Base-by-base conservation (phyloP, 805 yeast genomes). In the Wickerhamiella shivajii region DNA sequence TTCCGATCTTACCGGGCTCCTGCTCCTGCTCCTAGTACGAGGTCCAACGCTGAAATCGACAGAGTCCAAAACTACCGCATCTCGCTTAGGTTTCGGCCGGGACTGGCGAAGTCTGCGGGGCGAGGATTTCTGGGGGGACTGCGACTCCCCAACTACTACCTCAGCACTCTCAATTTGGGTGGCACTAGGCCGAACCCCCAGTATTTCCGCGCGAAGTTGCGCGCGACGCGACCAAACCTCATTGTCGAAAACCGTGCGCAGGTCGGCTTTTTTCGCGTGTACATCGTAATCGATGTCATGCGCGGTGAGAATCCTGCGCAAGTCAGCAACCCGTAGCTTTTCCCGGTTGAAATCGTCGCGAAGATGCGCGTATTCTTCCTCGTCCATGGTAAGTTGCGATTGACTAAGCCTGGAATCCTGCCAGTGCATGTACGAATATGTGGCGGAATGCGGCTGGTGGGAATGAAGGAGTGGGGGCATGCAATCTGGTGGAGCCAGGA, bases 181-280 rank as follows among this genome's bases (percentile, higher is more conserved):
- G 13, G 18, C 27, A 14, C 29, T 31, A 25, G 34, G 34, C n/a
- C 13, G 10, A n/a, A 30, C 27, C 17, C 12, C 16, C 10, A 7
- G 15, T 5, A 6, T 3, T n/a, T 16, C 26, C 13, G 11, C n/a
- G 25, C 24, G 9, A 6, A 31, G 29, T 29, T 12, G n/a, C 10
- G 6, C 10, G n/a, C 34, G 34, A 5, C 21, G 17, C 15, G 13
- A 11, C n/a, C 7, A 15, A 19, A 31, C 57, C 6, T 72, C 52
- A 4, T 59, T 51, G n/a, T 66, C 58, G 54, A 73, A 80, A n/a
- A 76, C 46, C n/a, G 57, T 56, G 2, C 83, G 53, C 38, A 84
- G 61, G 9, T 69, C 72, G 5, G 67, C 56, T 52, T 87, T 87
- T 49, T 74, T 79, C 5, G 84, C 75, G 29, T 66, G 60, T 1